Evolutionary conservation across 164 flowering plant genomes (phyloP), one percentile per base, ranked within the genome.

Genomic region (Macadamia tetraphylla): DNA sequence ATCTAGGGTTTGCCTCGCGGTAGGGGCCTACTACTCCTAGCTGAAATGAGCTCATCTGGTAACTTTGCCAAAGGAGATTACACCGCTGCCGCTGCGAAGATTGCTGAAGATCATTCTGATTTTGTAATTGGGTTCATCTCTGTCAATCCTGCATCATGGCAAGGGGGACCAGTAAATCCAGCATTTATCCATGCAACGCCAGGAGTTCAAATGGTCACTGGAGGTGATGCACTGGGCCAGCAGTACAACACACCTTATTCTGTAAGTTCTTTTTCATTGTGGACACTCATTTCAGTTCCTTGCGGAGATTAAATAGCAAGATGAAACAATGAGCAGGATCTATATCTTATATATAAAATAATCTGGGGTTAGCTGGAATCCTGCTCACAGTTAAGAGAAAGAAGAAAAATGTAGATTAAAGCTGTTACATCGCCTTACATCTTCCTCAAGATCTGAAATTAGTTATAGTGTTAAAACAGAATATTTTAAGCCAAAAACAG

Each of bases 11-110:
- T 92, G 79, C 86, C 97, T 62, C 91, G 81, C 58, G 99, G 99
- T 42, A 87, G 95, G 71, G 97, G 97, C 23, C 77, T 94, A 65
- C 80, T 94, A 73, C 76, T 94, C 80, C 90, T 92, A 52, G 99
- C 99, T 70, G 99, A 94, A 83, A 94, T 94, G 99, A 94, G 99
- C 79, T 94, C 99, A 48, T 81, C 97, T 66, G 99, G 97, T 70
- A 94, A 87, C 73, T 84, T 94, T 72, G 99, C 99, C 64, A 90
- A 63, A 56, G 98, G 98, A 55, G 98, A 94, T 64, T 94, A 94
- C 79, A 92, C 97, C n/a, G 86, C 95, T 63, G 92, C 94, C 61
- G 99, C 98, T 1, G 89, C 78, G 29, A 92, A 90, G 75, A 89
- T 94, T 75, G 97, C 98, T 12, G 91, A 85, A 72, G 86, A 83